These are phyloP conservation scores for Prunus mume DNA, from an alignment of 306 rosid species.

Conservation along the genomic window DNA sequence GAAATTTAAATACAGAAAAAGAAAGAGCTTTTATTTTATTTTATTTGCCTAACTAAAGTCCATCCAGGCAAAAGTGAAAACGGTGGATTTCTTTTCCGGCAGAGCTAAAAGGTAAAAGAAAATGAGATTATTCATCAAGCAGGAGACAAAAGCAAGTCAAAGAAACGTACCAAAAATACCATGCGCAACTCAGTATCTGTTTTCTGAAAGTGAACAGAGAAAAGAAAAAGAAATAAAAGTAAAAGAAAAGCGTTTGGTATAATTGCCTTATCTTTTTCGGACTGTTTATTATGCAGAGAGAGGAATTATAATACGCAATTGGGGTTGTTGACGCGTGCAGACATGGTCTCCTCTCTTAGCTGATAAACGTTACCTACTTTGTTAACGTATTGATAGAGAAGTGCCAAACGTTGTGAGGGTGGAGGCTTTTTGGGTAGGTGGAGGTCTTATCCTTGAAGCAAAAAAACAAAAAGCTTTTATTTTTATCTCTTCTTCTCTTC, in stretches of 20 bases:
- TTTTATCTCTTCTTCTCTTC: neutral
- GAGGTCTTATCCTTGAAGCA: conserved; percentile 4
- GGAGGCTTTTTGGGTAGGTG: conserved; percentile 20
- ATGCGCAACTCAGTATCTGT: neutral
- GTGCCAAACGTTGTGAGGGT: neutral
- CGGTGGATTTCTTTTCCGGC: neutral
- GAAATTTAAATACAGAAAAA: neutral
- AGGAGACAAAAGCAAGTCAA: conserved; percentile 9
- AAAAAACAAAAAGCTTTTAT: neutral
- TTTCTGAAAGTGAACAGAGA: neutral
- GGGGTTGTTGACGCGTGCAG: conserved; percentile 6
- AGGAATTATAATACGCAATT: neutral
- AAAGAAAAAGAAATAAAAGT: neutral
- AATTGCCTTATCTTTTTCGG: neutral
- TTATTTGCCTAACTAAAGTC: neutral
- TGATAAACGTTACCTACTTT: neutral
- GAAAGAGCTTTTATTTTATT: neutral
- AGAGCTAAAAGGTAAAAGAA: neutral
- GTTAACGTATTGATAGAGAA: neutral
- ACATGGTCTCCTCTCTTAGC: neutral
- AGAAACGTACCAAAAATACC: neutral
- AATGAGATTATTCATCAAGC: neutral
- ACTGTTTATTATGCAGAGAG: neutral
- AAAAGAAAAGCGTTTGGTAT: neutral
- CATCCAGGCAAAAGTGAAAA: neutral